phyloP scores from a whole-genome alignment of 2,329 filamentous ascomycete species.

The Pseudogymnoascus sp. region DNA sequence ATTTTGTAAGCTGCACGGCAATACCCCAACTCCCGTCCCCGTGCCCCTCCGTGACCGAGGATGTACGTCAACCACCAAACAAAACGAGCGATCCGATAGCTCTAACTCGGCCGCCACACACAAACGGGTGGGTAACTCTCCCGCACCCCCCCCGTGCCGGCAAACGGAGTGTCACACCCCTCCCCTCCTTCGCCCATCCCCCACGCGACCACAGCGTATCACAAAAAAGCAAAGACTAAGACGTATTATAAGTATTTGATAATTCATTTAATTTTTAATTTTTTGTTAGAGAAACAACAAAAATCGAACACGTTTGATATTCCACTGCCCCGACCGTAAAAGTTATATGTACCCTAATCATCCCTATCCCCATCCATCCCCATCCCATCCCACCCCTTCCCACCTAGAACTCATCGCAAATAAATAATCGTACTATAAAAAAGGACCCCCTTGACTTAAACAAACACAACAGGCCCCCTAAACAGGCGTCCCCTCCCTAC shows the following conservation, averaged over 20 bases:
- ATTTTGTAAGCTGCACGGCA: background rate
- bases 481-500: conserved; percentile 36
- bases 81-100: background rate
- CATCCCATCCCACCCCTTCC: background rate
- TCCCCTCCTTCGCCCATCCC: background rate
- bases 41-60: background rate
- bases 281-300: background rate
- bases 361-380: background rate
- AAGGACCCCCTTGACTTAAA: background rate
- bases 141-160: too few relatives aligned
- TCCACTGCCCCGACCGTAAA: background rate
- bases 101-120: background rate
- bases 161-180: background rate
- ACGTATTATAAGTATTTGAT: background rate
- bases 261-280: background rate
- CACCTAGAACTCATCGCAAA: background rate
- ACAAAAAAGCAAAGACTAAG: background rate
- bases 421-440: background rate
- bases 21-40: background rate
- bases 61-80: background rate
- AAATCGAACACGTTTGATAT: background rate
- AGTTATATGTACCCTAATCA: background rate
- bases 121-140: too few relatives aligned
- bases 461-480: background rate
- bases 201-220: background rate